Percentiles rank a stretch among this genome's conserved stretches.
Evolutionary conservation across 2,329 filamentous ascomycete species (phyloP).

Genomic region (Aspergillus luchuensis): DNA sequence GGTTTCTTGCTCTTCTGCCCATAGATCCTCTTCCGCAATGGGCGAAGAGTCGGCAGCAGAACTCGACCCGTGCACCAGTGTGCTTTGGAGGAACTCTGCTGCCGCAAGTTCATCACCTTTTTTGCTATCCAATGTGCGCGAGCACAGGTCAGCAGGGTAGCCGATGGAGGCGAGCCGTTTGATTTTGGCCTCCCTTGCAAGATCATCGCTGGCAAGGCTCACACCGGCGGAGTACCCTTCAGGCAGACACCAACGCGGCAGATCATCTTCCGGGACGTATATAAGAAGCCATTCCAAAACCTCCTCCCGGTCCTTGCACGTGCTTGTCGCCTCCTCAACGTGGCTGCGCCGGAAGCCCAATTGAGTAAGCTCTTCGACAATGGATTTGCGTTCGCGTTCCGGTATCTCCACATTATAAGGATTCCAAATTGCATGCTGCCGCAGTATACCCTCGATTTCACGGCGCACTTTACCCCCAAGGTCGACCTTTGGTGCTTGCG

Average conservation of each 20-base stretch:
- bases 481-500: slow-evolving; percentile 82
- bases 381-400: slow-evolving; percentile 55
- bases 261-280: slow-evolving; percentile 93
- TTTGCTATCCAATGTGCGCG: slow-evolving; percentile 71
- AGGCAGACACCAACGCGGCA: slow-evolving; percentile 89
- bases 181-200: slow-evolving; percentile 78
- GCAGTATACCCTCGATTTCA: slow-evolving; percentile 77
- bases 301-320: slow-evolving; percentile 91
- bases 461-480: slow-evolving; percentile 81
- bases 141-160: slow-evolving; percentile 82
- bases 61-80: slow-evolving; percentile 57
- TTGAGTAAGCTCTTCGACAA: slow-evolving; percentile 73
- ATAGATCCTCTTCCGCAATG: slow-evolving; percentile 56
- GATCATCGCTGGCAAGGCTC: slow-evolving; percentile 77
- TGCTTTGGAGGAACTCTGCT: slow-evolving; percentile 75
- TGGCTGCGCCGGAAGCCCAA: slow-evolving; percentile 89
- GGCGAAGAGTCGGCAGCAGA: slow-evolving; percentile 18
- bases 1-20: slow-evolving; percentile 83
- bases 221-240: slow-evolving; percentile 91
- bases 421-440: slow-evolving; percentile 83
- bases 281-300: slow-evolving; percentile 94
- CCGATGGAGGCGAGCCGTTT: slow-evolving; percentile 80
- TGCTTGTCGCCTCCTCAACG: slow-evolving; percentile 79
- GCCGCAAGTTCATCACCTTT: slow-evolving; percentile 73
- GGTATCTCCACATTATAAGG: slow-evolving; percentile 71